Conservation (phyloP, 2,329 filamentous ascomycete genomes). For the Neophaeococcomyces mojaviensis region DNA sequence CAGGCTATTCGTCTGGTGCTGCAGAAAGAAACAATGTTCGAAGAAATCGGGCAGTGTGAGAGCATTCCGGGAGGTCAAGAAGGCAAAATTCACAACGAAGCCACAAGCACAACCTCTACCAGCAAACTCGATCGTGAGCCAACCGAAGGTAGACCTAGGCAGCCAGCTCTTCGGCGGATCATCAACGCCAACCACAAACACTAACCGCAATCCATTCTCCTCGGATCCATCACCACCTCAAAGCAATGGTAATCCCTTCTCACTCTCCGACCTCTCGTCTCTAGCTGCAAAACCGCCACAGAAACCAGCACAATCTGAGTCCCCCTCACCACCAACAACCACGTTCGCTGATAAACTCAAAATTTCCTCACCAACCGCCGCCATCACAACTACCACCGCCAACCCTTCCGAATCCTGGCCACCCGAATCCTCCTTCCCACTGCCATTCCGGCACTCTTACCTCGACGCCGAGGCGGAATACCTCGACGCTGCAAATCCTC, state of each 20-base stretch:
- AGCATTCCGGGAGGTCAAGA: slow-evolving; percentile 60
- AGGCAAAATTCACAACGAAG: slow-evolving; percentile 18
- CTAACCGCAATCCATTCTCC: slow-evolving; percentile 49
- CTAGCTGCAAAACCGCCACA: slow-evolving; percentile 39
- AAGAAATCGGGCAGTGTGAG: slow-evolving; percentile 76
- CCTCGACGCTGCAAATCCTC: slow-evolving; percentile 46
- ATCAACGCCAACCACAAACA: slow-evolving; percentile 30
- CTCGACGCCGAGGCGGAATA: slow-evolving; percentile 91
- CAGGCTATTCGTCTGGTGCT: slow-evolving; percentile 79
- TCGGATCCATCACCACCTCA: slow-evolving; percentile 29
- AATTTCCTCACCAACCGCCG: slow-evolving; percentile 35
- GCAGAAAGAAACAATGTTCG: slow-evolving; percentile 68
- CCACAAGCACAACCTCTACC: slow-evolving; percentile 22
- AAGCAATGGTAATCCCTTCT: slow-evolving; percentile 47
- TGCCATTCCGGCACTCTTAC: slow-evolving; percentile 68
- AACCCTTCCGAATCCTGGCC: slow-evolving; percentile 66
- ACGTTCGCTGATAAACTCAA: slow-evolving; percentile 67
- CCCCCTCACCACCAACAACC: slow-evolving; percentile 55
- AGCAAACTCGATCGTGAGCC: slow-evolving; percentile 26
- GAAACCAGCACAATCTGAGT: slow-evolving; percentile 24
- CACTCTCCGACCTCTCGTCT: slow-evolving; percentile 38
- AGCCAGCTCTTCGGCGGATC: slow-evolving; percentile 58
- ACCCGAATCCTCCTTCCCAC: slow-evolving; percentile 52
- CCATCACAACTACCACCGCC: slow-evolving; percentile 4
- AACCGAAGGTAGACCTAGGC: slow-evolving; percentile 33